These are phyloP conservation scores for Acorus gramineus DNA, from an alignment of 106 monocot species.

Conservation along the genomic window DNA sequence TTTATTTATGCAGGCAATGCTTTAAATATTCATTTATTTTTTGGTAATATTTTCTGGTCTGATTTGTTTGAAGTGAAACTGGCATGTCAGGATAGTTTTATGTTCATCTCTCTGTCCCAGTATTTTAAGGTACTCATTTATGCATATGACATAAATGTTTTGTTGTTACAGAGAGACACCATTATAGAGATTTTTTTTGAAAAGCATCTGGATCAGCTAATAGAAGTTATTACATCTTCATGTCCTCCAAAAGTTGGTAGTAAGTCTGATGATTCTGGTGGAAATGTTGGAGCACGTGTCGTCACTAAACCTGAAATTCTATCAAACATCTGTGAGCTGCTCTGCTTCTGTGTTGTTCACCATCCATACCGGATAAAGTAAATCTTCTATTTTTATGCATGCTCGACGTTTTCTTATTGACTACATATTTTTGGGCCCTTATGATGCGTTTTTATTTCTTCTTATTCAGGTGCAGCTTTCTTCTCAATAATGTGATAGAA, in stretches of 20 bases:
- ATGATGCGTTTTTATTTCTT: conserved; percentile 4
- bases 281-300: conserved; percentile 13
- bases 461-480: conserved; percentile 61
- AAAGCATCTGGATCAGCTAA: conserved; percentile 63
- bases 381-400: conserved; percentile 8
- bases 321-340: conserved; percentile 84
- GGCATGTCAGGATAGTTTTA: too few relatives aligned
- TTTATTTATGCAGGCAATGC: too few relatives aligned
- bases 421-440: too few relatives aligned
- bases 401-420: too few relatives aligned
- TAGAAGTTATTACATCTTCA: conserved; percentile 75
- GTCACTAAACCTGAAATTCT: conserved; percentile 80
- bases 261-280: conserved; percentile 16
- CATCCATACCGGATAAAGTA: conserved; percentile 94
- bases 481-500: conserved; percentile 86
- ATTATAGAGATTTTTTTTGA: conserved; percentile 96
- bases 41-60: too few relatives aligned
- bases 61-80: too few relatives aligned
- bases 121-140: too few relatives aligned
- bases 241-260: conserved; percentile 34
- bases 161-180: conserved; percentile 57
- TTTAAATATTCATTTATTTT: too few relatives aligned
- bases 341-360: conserved; percentile 88
- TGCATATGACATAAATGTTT: too few relatives aligned
- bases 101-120: too few relatives aligned